Conservation (phyloP, 805 yeast genomes). For the Diddensiella caesifluorescens region DNA sequence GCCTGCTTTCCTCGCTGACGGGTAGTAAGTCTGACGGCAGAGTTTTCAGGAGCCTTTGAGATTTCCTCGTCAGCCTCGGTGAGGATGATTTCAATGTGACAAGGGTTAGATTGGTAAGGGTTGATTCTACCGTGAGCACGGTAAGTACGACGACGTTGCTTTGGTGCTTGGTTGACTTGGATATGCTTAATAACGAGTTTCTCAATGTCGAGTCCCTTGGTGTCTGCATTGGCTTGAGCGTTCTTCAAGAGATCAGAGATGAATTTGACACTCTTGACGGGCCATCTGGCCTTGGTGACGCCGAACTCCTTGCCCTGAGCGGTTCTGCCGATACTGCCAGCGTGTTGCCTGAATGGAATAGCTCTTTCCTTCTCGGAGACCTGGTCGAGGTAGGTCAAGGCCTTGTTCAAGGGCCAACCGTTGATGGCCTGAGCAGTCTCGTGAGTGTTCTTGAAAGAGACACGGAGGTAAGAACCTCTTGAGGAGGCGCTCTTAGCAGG, state of each 20-base stretch:
- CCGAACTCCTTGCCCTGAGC: slow-evolving; percentile 99
- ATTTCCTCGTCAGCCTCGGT: slow-evolving; percentile 93
- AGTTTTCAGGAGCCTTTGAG: slow-evolving; percentile 77
- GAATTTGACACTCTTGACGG: slow-evolving; percentile 95
- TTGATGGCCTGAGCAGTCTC: slow-evolving; percentile 97
- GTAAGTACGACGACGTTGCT: slow-evolving; percentile 99
- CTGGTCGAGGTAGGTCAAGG: slow-evolving; percentile 91
- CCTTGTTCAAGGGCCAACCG: slow-evolving; percentile 97
- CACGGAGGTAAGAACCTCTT: slow-evolving; percentile 99
- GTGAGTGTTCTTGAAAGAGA: slow-evolving; percentile 99
- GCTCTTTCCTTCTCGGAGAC: slow-evolving; percentile 99
- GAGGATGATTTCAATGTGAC: slow-evolving; percentile 95
- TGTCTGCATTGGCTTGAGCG: slow-evolving; percentile 98
- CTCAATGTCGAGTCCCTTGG: slow-evolving; percentile 96
- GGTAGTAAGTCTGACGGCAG: slow-evolving; percentile 68
- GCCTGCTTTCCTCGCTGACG: slow-evolving; percentile 93
- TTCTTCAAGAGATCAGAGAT: slow-evolving; percentile 90
- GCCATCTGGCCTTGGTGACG: slow-evolving; percentile 99
- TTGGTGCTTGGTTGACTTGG: slow-evolving; percentile 99
- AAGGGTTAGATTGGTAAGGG: slow-evolving; percentile 98
- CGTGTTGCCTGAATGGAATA: slow-evolving; percentile 98
- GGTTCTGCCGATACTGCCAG: slow-evolving; percentile 96
- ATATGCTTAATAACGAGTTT: slow-evolving; percentile 94
- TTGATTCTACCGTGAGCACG: slow-evolving; percentile 99
- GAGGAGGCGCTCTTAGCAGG: slow-evolving; percentile 99